Percentiles rank a stretch among this genome's conserved stretches.
These are phyloP conservation scores for Globisporangium alternatum DNA, from an alignment of 352 stramenopile species.

Conservation along the genomic window DNA sequence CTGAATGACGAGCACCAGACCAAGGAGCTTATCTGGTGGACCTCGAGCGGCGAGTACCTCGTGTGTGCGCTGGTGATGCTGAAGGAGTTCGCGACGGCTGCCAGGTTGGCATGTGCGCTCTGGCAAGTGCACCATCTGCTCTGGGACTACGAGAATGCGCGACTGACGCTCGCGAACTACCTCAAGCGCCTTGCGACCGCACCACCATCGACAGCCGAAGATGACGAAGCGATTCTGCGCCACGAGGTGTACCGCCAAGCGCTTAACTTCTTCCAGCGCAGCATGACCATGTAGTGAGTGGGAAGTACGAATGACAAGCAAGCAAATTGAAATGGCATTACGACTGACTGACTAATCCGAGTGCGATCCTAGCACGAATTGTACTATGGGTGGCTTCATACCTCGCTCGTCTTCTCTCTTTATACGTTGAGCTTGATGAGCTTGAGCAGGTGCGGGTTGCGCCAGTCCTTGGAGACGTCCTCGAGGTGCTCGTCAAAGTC, in stretches of 20 bases:
- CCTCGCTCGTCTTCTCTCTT: constrained; percentile 6
- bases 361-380: neutral
- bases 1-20: neutral
- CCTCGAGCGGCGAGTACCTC: constrained; percentile 56
- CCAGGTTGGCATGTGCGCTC: constrained; percentile 48
- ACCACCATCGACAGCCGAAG: neutral
- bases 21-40: constrained; percentile 29
- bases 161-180: constrained; percentile 53
- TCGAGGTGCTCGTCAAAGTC: constrained; percentile 84
- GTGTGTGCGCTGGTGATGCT: constrained; percentile 58
- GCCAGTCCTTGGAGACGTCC: constrained; percentile 68
- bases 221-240: constrained; percentile 15
- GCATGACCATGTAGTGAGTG: constrained; percentile 11
- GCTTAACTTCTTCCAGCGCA: constrained; percentile 24
- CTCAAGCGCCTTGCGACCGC: constrained; percentile 31
- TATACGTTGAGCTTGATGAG: constrained; percentile 80
- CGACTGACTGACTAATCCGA: constrained; percentile 4
- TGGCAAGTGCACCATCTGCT: constrained; percentile 60
- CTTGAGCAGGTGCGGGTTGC: constrained; percentile 62
- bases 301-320: neutral
- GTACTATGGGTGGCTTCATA: neutral
- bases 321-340: constrained; percentile 9
- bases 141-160: constrained; percentile 66
- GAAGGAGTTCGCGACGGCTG: constrained; percentile 43
- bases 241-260: constrained; percentile 33